Percentiles rank a stretch among this genome's conserved stretches.
These are phyloP conservation scores for Trichoderma hamatum DNA, from an alignment of 2,329 filamentous ascomycete genomes.

Conservation along the genomic window DNA sequence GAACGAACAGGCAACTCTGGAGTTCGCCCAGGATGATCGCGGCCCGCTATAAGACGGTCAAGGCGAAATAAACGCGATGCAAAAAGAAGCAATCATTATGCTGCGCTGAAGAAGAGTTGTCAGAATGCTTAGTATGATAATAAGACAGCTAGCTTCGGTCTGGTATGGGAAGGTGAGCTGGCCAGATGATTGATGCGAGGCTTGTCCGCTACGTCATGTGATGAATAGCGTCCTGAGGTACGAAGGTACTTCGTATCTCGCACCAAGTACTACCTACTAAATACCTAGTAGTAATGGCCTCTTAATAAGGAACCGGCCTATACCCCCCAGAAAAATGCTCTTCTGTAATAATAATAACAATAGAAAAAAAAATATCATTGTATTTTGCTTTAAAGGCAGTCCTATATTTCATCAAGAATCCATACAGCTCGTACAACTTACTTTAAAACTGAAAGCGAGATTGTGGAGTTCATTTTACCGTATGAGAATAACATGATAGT, in stretches of 20 bases:
- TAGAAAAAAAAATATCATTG: no score
- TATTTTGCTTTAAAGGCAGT: no score
- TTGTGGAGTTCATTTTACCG: no score
- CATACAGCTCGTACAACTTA: no score
- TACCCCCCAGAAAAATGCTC: no score
- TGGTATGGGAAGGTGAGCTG: constrained; percentile 7
- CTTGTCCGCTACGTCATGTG: constrained; percentile 22
- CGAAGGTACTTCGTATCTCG: neutral
- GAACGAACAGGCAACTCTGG: constrained; percentile 4
- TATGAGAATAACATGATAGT: no score
- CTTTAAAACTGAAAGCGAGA: no score
- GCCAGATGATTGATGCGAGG: constrained; percentile 19
- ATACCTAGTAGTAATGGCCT: no score
- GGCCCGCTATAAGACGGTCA: constrained; percentile 15
- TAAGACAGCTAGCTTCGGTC: neutral
- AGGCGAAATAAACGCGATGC: constrained; percentile 7
- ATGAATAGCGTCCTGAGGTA: neutral
- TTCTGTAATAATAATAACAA: no score
- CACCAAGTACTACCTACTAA: no score
- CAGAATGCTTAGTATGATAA: neutral
- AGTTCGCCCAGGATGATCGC: neutral
- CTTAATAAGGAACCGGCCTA: no score
- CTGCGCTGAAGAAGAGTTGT: neutral
- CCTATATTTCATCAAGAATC: no score
- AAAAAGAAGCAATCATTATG: constrained; percentile 16